These are phyloP conservation scores for Hypoxylon fragiforme DNA, from an alignment of 495 filamentous ascomycete genomes.

Conservation along the genomic window DNA sequence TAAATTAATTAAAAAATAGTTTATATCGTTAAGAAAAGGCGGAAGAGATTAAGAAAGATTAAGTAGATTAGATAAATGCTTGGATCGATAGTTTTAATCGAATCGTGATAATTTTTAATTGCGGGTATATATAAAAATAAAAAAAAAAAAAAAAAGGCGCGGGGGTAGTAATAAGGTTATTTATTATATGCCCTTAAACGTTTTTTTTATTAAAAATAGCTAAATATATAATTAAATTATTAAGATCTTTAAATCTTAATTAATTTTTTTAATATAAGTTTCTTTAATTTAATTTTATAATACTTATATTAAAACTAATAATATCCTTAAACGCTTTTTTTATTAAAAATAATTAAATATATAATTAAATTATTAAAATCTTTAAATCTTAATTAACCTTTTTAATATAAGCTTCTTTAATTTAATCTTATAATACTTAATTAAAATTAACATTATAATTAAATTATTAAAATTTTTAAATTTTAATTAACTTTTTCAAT, in stretches of 20 bases:
- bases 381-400: background rate
- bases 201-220: background rate
- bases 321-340: background rate
- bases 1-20: no score
- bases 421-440: no score
- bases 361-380: background rate
- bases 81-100: background rate
- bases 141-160: background rate
- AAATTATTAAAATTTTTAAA: background rate
- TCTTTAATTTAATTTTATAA: background rate
- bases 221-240: background rate
- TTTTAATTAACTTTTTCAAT: background rate
- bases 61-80: no score
- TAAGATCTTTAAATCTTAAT: background rate
- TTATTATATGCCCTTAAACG: background rate
- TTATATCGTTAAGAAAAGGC: no score
- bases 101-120: background rate
- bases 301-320: background rate
- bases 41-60: no score
- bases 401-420: no score
- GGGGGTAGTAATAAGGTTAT: no score
- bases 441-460: no score
- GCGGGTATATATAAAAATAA: background rate
- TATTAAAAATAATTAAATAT: background rate
- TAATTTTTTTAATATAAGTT: background rate